Evolutionary conservation across 306 rosid species (phyloP), one percentile per base, ranked within the genome.

Genomic region (Acacia acuminata): DNA sequence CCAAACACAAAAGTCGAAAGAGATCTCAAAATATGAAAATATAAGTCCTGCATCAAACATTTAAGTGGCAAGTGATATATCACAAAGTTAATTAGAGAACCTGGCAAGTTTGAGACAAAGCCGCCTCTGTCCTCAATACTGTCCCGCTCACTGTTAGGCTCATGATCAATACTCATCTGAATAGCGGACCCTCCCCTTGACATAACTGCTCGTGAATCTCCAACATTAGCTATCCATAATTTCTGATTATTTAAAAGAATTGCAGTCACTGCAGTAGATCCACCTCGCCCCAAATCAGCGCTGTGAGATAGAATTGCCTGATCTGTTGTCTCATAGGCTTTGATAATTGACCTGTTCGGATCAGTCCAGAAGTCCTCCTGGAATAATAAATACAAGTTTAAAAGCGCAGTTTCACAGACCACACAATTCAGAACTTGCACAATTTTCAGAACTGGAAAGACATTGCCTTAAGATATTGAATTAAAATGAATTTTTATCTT

Each of bases 31-130:
- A 47, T 51, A 67, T 69, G 38, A 65, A 74, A 56, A 51, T 11
- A 81, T 50, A 67, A 6, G 72, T 53, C 66, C 79, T 48, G 73
- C 77, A 61, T 36, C 17, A 50, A 81, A 78, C 69, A 77, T 78
- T 75, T 77, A 53, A 73, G 65, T 38, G 77, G 77, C 20, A 77
- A 25, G 61, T 50, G 80, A 82, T 69, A 50, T 68, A 77, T 15
- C 42, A 73, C 70, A n/a, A 63, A 82, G 75, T 82, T 75, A 51
- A 80, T 76, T 45, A 81, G 79, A 77, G 75, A 85, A 94, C 98
- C 98, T 92, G 98, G 96, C 93, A 94, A 86, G 87, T 94, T 94
- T 42, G 97, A 94, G 87, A 94, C 97, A 81, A 94, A 94, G 84
- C 98, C 97, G 1, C 98, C 98, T 82, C 74, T 90, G 83, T 84